phyloP scores from a whole-genome alignment of 148 eudicot species.

The Talinum fruticosum region DNA sequence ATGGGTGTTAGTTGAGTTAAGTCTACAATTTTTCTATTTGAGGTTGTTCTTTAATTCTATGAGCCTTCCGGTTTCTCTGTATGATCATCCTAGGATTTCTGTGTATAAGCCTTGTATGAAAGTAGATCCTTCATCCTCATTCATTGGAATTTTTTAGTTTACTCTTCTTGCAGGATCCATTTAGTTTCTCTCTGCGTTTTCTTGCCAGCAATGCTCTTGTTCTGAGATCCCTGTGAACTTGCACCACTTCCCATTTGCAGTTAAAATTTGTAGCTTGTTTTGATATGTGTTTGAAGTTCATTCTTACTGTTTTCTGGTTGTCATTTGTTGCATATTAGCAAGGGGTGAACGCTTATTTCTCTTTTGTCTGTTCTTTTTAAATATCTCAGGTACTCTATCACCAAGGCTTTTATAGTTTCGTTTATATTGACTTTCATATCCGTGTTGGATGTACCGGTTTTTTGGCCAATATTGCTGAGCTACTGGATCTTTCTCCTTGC shows the following conservation, averaged over 20 bases:
- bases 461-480: conserved; percentile 74
- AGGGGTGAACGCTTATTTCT: not conserved
- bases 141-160: not conserved
- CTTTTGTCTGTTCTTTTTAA: not conserved
- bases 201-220: not conserved
- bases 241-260: not conserved
- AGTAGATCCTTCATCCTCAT: not conserved
- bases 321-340: not conserved
- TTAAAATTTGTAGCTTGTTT: not conserved
- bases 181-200: not conserved
- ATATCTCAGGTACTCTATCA: conserved; percentile 51
- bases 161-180: not conserved
- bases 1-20: too few species aligned
- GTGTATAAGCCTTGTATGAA: not conserved
- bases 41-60: too few species aligned
- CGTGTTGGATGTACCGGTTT: conserved; percentile 70
- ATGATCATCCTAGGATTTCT: too few species aligned
- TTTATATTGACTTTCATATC: conserved; percentile 60
- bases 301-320: not conserved
- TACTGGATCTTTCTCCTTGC: conserved; percentile 62
- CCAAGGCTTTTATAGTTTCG: conserved; percentile 65
- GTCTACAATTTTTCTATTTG: too few species aligned
- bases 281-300: not conserved
- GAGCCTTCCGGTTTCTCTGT: too few species aligned
- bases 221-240: not conserved